These are phyloP conservation scores for Rhododendron kiyosumense DNA, from an alignment of 148 eudicot species.

Conservation along the genomic window DNA sequence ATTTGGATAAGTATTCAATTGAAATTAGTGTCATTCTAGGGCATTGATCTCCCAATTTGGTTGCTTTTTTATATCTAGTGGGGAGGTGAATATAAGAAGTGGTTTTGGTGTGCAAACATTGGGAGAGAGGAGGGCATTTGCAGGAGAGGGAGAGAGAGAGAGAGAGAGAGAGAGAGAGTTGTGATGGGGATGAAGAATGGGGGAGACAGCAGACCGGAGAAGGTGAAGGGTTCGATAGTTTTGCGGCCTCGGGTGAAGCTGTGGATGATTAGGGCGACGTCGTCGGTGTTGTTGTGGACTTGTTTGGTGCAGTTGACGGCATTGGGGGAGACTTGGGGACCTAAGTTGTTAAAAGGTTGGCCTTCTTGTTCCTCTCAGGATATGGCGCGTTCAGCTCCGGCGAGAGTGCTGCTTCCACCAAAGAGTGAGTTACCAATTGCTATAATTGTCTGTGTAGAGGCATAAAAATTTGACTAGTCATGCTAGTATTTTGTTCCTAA, in stretches of 20 bases:
- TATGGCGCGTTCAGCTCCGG: conserved; percentile 25
- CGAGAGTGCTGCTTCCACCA: conserved; percentile 68
- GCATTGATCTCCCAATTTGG: neutral
- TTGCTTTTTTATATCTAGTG: neutral
- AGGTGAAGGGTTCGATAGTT: conserved; percentile 13
- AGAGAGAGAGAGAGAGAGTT: conserved; percentile 30
- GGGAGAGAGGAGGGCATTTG: conserved; percentile 29
- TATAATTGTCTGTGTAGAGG: neutral
- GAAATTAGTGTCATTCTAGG: neutral
- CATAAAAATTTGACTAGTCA: neutral
- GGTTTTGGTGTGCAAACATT: neutral
- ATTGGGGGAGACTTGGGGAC: conserved; percentile 71
- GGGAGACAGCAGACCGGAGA: conserved; percentile 16
- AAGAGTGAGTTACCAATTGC: conserved; percentile 60
- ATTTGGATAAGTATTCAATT: neutral
- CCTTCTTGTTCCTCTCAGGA: conserved; percentile 67
- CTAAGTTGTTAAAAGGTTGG: conserved; percentile 77
- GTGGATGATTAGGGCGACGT: conserved; percentile 71
- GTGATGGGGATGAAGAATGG: conserved; percentile 27
- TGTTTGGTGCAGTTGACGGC: conserved; percentile 69
- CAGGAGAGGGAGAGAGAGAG: conserved; percentile 14
- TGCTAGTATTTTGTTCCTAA: neutral
- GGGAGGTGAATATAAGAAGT: neutral
- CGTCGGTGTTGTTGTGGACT: conserved; percentile 70
- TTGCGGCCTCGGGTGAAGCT: conserved; percentile 39